phyloP scores from a whole-genome alignment of 2,329 filamentous ascomycete species.

The Colletotrichum viniferum region DNA sequence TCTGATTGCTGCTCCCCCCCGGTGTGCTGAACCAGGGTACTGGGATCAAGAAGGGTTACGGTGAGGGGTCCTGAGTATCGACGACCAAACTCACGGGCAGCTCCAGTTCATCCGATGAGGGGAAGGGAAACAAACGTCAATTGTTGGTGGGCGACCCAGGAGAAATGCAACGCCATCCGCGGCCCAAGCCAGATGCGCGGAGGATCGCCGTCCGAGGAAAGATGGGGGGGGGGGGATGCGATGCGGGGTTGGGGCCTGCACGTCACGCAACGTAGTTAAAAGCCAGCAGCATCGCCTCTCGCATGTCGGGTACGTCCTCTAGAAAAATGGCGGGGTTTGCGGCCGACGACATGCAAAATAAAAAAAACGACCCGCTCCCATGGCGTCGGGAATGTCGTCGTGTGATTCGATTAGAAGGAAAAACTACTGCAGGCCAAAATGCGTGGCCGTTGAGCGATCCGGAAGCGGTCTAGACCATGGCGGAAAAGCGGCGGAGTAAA shows the following conservation, averaged over 20 bases:
- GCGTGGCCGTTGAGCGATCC: background rate
- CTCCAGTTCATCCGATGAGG: background rate
- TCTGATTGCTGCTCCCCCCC: background rate
- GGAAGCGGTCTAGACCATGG: background rate
- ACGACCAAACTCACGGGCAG: background rate
- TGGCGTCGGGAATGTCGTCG: slow-evolving; percentile 12
- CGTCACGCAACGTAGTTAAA: background rate
- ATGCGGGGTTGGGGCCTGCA: background rate
- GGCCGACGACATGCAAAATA: background rate
- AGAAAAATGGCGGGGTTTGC: background rate
- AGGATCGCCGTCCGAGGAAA: slow-evolving; percentile 12
- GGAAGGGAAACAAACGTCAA: background rate
- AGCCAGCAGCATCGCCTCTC: background rate
- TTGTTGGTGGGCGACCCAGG: slow-evolving; percentile 3
- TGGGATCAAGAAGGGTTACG: background rate
- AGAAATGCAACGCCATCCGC: slow-evolving; percentile 7
- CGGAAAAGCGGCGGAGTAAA: background rate
- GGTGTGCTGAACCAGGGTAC: background rate
- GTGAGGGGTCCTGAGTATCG: background rate
- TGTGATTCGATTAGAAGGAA: background rate
- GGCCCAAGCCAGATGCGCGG: background rate
- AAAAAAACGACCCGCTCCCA: background rate
- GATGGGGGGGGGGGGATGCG: background rate
- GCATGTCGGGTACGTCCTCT: background rate
- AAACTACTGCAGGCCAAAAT: background rate